A percentile compares a stretch with the other conserved stretches of the same genome.
These are phyloP conservation scores for Hyaloscypha variabilis DNA, from an alignment of 495 filamentous ascomycete species.

Conservation along the genomic window DNA sequence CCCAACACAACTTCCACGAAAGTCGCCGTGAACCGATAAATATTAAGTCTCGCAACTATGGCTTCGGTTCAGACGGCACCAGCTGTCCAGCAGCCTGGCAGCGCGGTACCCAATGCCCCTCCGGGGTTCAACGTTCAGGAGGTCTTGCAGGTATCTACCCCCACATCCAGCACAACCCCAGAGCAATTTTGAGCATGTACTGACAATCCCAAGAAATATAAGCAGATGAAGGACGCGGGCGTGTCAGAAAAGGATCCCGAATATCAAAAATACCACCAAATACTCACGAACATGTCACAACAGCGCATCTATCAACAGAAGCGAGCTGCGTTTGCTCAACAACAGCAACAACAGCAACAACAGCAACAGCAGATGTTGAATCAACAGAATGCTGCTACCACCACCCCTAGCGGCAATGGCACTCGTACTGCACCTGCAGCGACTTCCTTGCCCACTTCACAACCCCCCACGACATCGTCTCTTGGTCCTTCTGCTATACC, in stretches of 20 bases:
- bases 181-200: constrained; percentile 5
- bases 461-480: constrained; percentile 42
- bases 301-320: constrained; percentile 56
- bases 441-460: constrained; percentile 34
- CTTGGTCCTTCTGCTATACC: constrained; percentile 44
- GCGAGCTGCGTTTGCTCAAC: constrained; percentile 41
- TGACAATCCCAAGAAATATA: constrained; percentile 64
- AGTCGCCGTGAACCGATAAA: constrained; percentile 3
- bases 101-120: constrained; percentile 56
- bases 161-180: constrained; percentile 10
- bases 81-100: constrained; percentile 60
- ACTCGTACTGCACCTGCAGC: constrained; percentile 31
- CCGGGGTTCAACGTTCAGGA: constrained; percentile 59
- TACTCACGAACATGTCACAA: constrained; percentile 67
- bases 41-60: constrained; percentile 51
- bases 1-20: constrained; percentile 16
- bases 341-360: constrained; percentile 49
- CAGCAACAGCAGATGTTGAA: constrained; percentile 50
- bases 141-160: constrained; percentile 51
- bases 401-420: constrained; percentile 53
- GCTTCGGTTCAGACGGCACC: constrained; percentile 75
- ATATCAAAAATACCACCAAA: constrained; percentile 69
- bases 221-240: constrained; percentile 77
- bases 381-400: constrained; percentile 40
- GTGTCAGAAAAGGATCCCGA: constrained; percentile 78